Evolutionary conservation across 768 basidiomycete species (phyloP).

Genomic region (Cantharellus anzutake): DNA sequence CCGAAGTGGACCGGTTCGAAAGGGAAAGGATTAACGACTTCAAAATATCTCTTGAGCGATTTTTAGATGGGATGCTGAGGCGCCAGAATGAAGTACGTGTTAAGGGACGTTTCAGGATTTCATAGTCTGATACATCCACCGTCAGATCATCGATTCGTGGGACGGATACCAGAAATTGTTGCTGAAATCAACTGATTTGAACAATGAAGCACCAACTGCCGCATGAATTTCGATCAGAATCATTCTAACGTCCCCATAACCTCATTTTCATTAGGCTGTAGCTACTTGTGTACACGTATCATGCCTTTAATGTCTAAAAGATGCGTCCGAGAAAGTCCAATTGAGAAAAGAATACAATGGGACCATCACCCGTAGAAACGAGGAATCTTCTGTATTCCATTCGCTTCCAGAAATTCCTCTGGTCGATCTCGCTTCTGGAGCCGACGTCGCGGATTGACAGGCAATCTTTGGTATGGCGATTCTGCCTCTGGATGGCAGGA

Average conservation of each 20-base stretch:
- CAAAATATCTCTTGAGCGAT: constrained; percentile 61
- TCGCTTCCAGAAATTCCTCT: constrained; percentile 62
- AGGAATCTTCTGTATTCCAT: constrained; percentile 17
- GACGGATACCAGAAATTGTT: constrained; percentile 63
- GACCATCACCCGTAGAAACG: constrained; percentile 2
- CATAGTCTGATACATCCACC: background rate
- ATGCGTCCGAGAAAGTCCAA: no score
- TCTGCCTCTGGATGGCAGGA: constrained; percentile 30
- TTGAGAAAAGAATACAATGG: no score
- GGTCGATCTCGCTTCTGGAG: constrained; percentile 67
- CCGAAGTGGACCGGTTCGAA: constrained; percentile 81
- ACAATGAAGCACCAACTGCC: background rate
- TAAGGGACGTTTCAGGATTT: background rate
- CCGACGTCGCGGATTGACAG: constrained; percentile 61
- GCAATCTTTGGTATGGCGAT: constrained; percentile 73
- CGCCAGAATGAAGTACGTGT: constrained; percentile 56
- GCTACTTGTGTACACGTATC: no score
- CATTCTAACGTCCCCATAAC: no score
- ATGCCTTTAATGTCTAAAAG: no score
- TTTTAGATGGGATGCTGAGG: constrained; percentile 71
- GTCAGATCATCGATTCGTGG: constrained; percentile 56
- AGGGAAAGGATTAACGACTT: constrained; percentile 88
- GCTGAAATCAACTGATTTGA: constrained; percentile 21
- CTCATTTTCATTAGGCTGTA: no score
- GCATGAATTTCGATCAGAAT: no score